Base-by-base conservation (phyloP, 352 stramenopile species). In the Pythium scleroteichum region DNA sequence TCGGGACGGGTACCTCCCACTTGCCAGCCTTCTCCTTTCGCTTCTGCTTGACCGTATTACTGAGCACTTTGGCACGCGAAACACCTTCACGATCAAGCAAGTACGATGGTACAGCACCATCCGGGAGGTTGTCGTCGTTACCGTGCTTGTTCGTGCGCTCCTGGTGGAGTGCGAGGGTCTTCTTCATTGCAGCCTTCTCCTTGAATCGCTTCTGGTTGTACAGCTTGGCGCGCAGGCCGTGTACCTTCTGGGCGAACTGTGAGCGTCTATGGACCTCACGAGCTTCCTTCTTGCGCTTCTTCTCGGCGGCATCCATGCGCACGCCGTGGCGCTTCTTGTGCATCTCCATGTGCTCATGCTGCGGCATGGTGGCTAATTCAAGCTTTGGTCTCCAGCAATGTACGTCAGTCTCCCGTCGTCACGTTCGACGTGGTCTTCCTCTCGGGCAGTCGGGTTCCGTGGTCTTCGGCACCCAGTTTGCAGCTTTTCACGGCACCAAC, bases 1-100 rank as follows among this genome's bases (percentile, higher is more conserved):
- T 99, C 32, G 97, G 97, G 69, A 99, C 98, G 19, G 97, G 97
- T 42, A 99, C 98, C 64, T 98, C 95, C 98, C 98, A 99, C 78
- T 99, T 99, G 55, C 98, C 98, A 19, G 98, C 98, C 82, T 99
- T 99, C 84, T 99, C 98, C 78, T 99, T 99, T 62, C 98, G 86
- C 79, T 99, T 99, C 87, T 99, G 98, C 79, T 99, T 99, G 22
- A 99, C 96, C 27, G 97, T 99, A 83, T 99, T 99, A 78, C 87
- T 98, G 59, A 99, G 81, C 53, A 99, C 97, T 77, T 99, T 99
- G 63, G 98, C 97, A 35, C 97, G 90, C 53, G 90, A 98, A 13
- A 99, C 97, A 39, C 96, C 97, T 72, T 99, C 97, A 64, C 98
- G 90, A 83, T 99, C 98, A 17, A 99, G 78, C 74, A 99, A 76